Base-by-base conservation (phyloP, 163 green algal genomes). In the Coccomyxa subellipsoidea region DNA sequence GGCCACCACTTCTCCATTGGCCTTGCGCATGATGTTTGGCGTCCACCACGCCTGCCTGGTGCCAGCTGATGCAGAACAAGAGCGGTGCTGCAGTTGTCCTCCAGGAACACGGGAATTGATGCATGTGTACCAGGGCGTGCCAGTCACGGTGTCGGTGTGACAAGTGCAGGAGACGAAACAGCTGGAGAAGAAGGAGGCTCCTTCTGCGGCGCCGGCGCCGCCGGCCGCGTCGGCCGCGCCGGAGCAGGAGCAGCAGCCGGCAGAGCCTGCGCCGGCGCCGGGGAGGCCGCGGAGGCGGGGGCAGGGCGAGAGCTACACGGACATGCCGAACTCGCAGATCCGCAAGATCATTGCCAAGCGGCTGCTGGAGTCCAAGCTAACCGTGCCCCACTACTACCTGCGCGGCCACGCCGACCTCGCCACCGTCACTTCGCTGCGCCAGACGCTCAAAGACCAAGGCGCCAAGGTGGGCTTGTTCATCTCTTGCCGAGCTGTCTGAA, bases 291-390 rank as follows among this genome's bases (percentile, higher is more conserved):
- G 37, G 40, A 82, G 73, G 66, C 85, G 47, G 53, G 77, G 85
- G 34, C 54, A 81, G 81, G 82, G 21, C 37, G 18, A 37, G 21
- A 36, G 9, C n/a, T 90, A 85, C 82, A 85, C 69, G 21, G 89
- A 94, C 83, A 37, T 90, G 0, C 82, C 87, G 38, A 85, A 87
- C 70, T 88, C 83, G 21, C 85, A 92, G 77, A 93, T 95, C 69
- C 80, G 90, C 38, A 92, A 91, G 83, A 89, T 95, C 47, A 96
- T 94, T 38, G 93, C 93, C 0, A 70, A 84, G 39, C 82, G 93
- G n/a, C 87, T 96, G 85, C 81, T 94, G 77, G 89, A 96, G 86
- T 94, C 89, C 66, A 97, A 99, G 91, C 76, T 83, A 34, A 89
- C 79, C 21, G 90, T 94, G 18, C 95, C 95, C 0, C 89, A 94